Evolutionary conservation across 345 rosid species (phyloP).

Genomic region (Populus tremula): DNA sequence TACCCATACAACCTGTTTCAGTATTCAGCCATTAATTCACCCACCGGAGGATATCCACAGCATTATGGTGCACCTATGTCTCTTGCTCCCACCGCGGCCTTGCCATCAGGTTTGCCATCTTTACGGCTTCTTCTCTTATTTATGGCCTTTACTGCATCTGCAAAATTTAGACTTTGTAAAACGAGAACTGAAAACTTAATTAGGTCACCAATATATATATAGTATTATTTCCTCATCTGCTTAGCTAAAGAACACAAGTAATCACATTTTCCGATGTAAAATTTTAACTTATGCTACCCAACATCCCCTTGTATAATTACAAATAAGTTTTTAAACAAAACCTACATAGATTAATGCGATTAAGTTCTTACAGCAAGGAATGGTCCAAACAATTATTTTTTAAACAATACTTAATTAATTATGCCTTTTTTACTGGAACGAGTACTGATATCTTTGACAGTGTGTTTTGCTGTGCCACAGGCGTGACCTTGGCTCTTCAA

Average conservation of each 20-base stretch:
- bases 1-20: slow-evolving; percentile 78
- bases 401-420: no score
- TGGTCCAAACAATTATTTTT: no score
- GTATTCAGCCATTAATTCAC: slow-evolving; percentile 57
- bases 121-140: not conserved
- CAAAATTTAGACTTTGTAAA: not conserved
- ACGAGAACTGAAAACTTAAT: no score
- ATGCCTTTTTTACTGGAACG: not conserved
- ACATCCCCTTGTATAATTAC: no score
- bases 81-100: slow-evolving; percentile 70
- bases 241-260: no score
- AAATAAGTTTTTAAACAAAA: no score
- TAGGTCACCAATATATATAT: not conserved
- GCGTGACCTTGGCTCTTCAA: slow-evolving; percentile 70
- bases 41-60: slow-evolving; percentile 49
- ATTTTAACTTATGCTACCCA: no score
- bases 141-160: not conserved
- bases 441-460: slow-evolving; percentile 80
- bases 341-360: no score
- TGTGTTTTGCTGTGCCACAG: slow-evolving; percentile 98
- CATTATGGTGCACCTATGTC: slow-evolving; percentile 77
- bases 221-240: not conserved
- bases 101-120: slow-evolving; percentile 65
- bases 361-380: no score
- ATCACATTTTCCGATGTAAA: not conserved